Conservation (phyloP, 2,329 filamentous ascomycete genomes). For the Aureobasidium subglaciale region DNA sequence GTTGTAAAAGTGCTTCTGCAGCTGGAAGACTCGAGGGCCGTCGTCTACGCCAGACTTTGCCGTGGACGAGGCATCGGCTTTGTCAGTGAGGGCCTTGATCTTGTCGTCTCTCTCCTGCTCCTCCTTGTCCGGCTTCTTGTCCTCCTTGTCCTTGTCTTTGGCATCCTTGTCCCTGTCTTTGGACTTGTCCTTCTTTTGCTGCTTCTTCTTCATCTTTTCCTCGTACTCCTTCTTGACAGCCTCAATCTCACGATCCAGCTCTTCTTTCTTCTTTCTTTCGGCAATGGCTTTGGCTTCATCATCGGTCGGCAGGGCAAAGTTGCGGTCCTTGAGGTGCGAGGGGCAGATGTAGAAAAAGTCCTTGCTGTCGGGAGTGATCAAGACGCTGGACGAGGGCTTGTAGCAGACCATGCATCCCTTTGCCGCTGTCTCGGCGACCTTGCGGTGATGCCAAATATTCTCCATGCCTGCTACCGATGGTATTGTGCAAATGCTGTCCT, state of each 20-base stretch:
- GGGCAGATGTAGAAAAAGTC: slow-evolving; percentile 83
- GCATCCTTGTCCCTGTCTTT: slow-evolving; percentile 53
- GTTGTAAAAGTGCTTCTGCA: slow-evolving; percentile 81
- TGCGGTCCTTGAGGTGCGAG: slow-evolving; percentile 71
- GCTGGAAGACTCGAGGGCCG: slow-evolving; percentile 71
- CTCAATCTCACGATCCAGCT: slow-evolving; percentile 42
- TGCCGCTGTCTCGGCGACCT: slow-evolving; percentile 74
- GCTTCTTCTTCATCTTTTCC: slow-evolving; percentile 38
- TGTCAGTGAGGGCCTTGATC: slow-evolving; percentile 41
- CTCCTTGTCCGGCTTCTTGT: slow-evolving; percentile 61
- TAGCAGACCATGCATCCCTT: slow-evolving; percentile 89
- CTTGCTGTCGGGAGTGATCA: slow-evolving; percentile 86
- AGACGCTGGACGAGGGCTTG: slow-evolving; percentile 76
- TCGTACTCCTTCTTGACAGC: slow-evolving; percentile 44
- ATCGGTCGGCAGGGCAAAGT: slow-evolving; percentile 69
- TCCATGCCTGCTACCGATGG: slow-evolving; percentile 19
- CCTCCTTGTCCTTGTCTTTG: slow-evolving; percentile 59
- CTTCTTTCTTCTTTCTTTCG: slow-evolving; percentile 49
- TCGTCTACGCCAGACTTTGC: slow-evolving; percentile 44
- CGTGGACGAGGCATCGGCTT: slow-evolving; percentile 27
- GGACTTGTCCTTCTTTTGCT: slow-evolving; percentile 34
- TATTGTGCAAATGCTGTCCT: slow-evolving; percentile 20
- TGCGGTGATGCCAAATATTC: slow-evolving; percentile 79
- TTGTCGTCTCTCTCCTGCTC: slow-evolving; percentile 56
- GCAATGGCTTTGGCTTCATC: slow-evolving; percentile 54